Evolutionary conservation across 2,329 filamentous ascomycete species (phyloP).

Genomic region (Alternaria panax): DNA sequence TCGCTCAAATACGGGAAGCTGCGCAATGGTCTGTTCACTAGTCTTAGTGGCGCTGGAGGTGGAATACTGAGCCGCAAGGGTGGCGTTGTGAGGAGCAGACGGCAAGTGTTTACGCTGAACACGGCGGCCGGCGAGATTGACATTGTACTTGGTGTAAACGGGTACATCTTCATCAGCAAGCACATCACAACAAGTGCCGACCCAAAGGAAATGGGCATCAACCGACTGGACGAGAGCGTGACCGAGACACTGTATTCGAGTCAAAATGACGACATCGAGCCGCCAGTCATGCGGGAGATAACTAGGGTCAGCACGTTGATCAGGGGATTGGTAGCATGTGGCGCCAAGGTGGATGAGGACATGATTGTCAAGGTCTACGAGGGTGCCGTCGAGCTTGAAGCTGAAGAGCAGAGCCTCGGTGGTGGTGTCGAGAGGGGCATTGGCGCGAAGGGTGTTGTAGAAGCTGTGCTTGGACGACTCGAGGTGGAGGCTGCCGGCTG

Average conservation of each 20-base stretch:
- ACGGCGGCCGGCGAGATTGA: constrained; percentile 74
- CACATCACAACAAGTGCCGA: constrained; percentile 69
- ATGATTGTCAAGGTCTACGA: constrained; percentile 84
- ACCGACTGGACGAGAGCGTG: constrained; percentile 85
- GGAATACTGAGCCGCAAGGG: constrained; percentile 58
- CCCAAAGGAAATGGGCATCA: constrained; percentile 70
- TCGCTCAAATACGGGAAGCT: constrained; percentile 94
- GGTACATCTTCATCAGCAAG: constrained; percentile 94
- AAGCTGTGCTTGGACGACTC: constrained; percentile 39
- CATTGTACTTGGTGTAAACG: constrained; percentile 91
- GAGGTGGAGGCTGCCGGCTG: constrained; percentile 36
- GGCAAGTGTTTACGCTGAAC: constrained; percentile 82
- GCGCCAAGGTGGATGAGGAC: constrained; percentile 87
- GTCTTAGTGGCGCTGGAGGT: constrained; percentile 80
- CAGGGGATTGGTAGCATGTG: constrained; percentile 80
- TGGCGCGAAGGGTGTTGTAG: constrained; percentile 44
- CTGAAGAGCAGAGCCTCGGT: constrained; percentile 66
- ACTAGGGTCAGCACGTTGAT: constrained; percentile 83
- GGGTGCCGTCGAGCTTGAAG: constrained; percentile 77
- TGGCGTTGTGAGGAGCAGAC: constrained; percentile 81
- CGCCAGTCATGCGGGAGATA: constrained; percentile 85
- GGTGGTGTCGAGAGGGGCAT: constrained; percentile 53
- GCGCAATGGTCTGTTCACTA: constrained; percentile 88
- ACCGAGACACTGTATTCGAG: constrained; percentile 89
- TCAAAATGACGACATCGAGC: constrained; percentile 86